Conservation (phyloP, 2,329 filamentous ascomycete genomes). For the Aspergillus nomiae region DNA sequence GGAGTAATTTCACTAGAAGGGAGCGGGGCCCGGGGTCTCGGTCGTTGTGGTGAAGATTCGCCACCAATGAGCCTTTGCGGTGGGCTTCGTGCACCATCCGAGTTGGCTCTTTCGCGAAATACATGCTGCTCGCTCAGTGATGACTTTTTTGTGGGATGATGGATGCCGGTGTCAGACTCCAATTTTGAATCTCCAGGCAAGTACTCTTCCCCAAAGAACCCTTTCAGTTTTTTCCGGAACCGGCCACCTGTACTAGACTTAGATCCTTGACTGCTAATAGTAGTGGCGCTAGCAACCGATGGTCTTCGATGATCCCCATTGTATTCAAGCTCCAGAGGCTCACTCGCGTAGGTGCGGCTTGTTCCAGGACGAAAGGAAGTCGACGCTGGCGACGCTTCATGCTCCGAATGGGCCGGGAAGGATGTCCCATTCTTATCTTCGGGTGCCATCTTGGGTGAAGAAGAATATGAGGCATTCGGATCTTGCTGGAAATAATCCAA, state of each 20-base stretch:
- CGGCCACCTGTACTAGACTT: slow-evolving; percentile 70
- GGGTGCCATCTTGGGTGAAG: slow-evolving; percentile 29
- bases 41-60: slow-evolving; percentile 69
- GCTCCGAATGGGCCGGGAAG: slow-evolving; percentile 41
- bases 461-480: slow-evolving; percentile 35
- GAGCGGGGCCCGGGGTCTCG: slow-evolving; percentile 79
- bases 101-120: slow-evolving; percentile 78
- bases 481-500: slow-evolving; percentile 24
- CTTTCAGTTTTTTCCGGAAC: slow-evolving; percentile 78
- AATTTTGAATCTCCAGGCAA: slow-evolving; percentile 60
- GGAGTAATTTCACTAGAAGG: slow-evolving; percentile 92
- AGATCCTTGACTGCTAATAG: slow-evolving; percentile 82
- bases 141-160: slow-evolving; percentile 30
- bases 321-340: slow-evolving; percentile 63
- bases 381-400: slow-evolving; percentile 62
- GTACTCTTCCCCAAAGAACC: slow-evolving; percentile 91
- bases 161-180: slow-evolving; percentile 71
- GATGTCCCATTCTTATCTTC: slow-evolving; percentile 37
- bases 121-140: slow-evolving; percentile 53
- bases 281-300: slow-evolving; percentile 84
- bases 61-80: slow-evolving; percentile 47
- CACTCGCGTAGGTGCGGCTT: slow-evolving; percentile 56
- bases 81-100: slow-evolving; percentile 68
- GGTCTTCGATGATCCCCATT: slow-evolving; percentile 76
- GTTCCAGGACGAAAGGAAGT: slow-evolving; percentile 66